phyloP scores from a whole-genome alignment of 495 filamentous ascomycete genomes.

The Hypomontagnella submonticulosa region DNA sequence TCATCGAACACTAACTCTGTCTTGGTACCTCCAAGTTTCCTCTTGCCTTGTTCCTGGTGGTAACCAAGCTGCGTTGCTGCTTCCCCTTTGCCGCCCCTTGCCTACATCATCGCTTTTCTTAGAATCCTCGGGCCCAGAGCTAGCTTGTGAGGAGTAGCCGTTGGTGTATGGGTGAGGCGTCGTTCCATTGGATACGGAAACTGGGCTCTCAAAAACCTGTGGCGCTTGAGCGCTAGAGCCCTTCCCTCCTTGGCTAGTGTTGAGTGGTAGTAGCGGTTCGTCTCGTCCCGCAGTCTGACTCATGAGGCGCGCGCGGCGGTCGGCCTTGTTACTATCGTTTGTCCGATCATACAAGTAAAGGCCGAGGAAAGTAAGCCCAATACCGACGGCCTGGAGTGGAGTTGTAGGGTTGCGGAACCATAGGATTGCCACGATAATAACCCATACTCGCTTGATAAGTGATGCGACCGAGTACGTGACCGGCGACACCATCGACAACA shows the following conservation, averaged over 20 bases:
- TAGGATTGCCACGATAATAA: conserved; percentile 92
- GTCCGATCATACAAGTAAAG: conserved; percentile 97
- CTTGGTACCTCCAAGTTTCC: conserved; percentile 78
- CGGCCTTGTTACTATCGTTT: conserved; percentile 82
- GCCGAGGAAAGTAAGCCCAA: conserved; percentile 88
- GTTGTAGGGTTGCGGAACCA: conserved; percentile 96
- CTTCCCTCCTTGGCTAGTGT: conserved; percentile 44
- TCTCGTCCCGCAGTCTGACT: conserved; percentile 53
- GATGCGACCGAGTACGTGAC: conserved; percentile 97
- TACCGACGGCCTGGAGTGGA: conserved; percentile 81
- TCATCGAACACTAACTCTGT: conserved; percentile 48
- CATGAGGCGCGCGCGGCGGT: conserved; percentile 70
- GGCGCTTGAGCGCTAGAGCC: conserved; percentile 33
- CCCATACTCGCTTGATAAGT: conserved; percentile 95
- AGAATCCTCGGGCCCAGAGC: conserved; percentile 54
- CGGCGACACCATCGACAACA: conserved; percentile 90
- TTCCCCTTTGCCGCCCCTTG: conserved; percentile 63
- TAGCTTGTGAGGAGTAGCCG: conserved; percentile 47
- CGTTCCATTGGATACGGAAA: conserved; percentile 39
- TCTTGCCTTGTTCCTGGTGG: conserved; percentile 81
- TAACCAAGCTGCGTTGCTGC: conserved; percentile 72
- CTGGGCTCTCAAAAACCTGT: conserved; percentile 51
- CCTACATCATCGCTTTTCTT: conserved; percentile 72
- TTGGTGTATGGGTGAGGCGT: conserved; percentile 49
- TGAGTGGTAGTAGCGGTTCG: conserved; percentile 77